These are phyloP conservation scores for Salpingoeca rosetta DNA, from an alignment of 78 protist species.

Conservation along the genomic window DNA sequence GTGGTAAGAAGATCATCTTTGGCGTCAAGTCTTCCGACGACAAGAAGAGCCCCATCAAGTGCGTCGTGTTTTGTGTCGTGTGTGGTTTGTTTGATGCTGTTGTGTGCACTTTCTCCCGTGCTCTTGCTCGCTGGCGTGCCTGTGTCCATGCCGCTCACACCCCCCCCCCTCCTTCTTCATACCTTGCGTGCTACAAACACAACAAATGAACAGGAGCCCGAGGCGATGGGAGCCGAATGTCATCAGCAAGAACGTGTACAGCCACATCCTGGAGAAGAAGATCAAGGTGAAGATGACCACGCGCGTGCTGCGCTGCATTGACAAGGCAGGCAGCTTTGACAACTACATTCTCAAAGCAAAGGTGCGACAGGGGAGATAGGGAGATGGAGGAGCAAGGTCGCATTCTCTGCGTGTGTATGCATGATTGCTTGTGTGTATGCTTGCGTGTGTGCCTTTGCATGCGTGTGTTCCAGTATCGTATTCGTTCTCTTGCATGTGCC, in stretches of 20 bases:
- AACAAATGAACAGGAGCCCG: not conserved
- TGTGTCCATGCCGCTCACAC: not conserved
- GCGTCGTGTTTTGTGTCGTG: too few relatives aligned
- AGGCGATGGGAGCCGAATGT: not conserved
- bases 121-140: too few relatives aligned
- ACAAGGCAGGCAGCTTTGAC: slow-evolving; percentile 18
- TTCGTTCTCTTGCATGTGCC: too few relatives aligned
- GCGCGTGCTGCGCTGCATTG: slow-evolving; percentile 10
- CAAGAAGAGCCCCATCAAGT: not conserved
- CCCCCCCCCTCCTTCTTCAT: not conserved
- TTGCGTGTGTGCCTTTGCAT: too few relatives aligned
- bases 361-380: not conserved
- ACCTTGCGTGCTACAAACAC: not conserved
- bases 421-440: too few relatives aligned
- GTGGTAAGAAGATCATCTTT: not conserved
- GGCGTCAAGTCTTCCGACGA: not conserved
- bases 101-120: too few relatives aligned
- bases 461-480: too few relatives aligned
- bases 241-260: not conserved
- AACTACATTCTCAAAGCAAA: not conserved
- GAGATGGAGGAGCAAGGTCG: too few relatives aligned
- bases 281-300: not conserved
- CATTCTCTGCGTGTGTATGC: too few relatives aligned
- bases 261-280: not conserved
- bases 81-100: too few relatives aligned